Conservation (phyloP, 1,284 basidiomycete species). For the Leccinum ponderosum region DNA sequence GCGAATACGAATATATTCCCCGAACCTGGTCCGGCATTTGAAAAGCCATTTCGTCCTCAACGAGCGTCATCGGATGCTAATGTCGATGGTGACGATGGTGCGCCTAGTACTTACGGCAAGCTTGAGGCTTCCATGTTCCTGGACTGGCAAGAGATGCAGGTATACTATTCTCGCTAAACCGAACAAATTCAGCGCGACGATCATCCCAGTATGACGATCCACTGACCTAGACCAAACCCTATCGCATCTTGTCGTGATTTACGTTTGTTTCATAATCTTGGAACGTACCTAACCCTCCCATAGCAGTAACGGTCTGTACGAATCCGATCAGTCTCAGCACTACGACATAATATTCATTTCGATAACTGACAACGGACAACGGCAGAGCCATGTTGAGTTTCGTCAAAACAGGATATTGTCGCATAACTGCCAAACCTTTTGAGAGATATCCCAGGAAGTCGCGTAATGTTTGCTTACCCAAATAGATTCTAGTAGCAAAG, state of each 20-base stretch:
- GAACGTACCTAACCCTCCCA: conserved; percentile 4
- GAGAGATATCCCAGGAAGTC: neutral
- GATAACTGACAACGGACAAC: conserved; percentile 7
- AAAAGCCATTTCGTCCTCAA: neutral
- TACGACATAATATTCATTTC: neutral
- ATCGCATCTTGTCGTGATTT: neutral
- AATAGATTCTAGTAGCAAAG: conserved; percentile 9
- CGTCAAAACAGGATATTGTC: conserved; percentile 7
- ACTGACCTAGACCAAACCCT: conserved; percentile 11
- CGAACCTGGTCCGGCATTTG: neutral
- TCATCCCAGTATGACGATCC: neutral
- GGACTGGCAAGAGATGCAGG: neutral
- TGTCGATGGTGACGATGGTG: neutral
- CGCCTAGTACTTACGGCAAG: conserved; percentile 1
- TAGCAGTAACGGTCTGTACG: neutral
- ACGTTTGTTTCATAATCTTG: neutral
- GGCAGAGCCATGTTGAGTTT: conserved; percentile 1
- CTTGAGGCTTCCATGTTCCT: neutral
- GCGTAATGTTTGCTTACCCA: conserved; percentile 3
- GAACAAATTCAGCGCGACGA: neutral
- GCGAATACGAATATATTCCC: neutral
- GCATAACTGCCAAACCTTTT: conserved; percentile 6
- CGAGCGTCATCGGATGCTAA: neutral
- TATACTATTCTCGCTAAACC: conserved; percentile 3
- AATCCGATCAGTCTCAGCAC: neutral